Percentiles rank a stretch among this genome's conserved stretches.
Conservation (phyloP, 768 basidiomycete genomes). For the Cubamyces sp. region DNA sequence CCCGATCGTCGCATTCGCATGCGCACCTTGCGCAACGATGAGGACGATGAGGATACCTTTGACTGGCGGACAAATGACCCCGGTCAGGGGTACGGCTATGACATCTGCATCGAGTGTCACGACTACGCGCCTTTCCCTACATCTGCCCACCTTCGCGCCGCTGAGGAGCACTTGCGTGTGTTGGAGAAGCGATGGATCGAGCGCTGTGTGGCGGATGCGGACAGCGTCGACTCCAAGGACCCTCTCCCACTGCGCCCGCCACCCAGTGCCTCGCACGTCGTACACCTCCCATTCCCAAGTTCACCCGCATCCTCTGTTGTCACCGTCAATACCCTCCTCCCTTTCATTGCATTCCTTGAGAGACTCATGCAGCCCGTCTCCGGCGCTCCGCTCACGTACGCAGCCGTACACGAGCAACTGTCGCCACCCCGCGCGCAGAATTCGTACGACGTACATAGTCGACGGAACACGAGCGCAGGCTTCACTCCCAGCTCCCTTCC, state of each 20-base stretch:
- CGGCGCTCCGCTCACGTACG: conserved; percentile 28
- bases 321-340: conserved; percentile 61
- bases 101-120: conserved; percentile 88
- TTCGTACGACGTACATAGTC: conserved; percentile 11
- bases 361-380: conserved; percentile 56
- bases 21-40: conserved; percentile 23
- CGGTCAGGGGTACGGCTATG: conserved; percentile 64
- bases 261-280: conserved; percentile 69
- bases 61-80: conserved; percentile 47
- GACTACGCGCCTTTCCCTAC: conserved; percentile 78
- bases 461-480: conserved; percentile 12
- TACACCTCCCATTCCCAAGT: conserved; percentile 78
- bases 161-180: conserved; percentile 72
- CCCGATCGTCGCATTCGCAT: conserved; percentile 25
- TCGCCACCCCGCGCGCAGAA: conserved; percentile 21
- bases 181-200: conserved; percentile 72
- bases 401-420: conserved; percentile 26
- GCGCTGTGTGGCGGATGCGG: conserved; percentile 34
- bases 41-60: conserved; percentile 39
- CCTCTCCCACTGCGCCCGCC: conserved; percentile 63
- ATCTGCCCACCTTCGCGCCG: conserved; percentile 65
- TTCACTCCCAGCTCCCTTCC: conserved; percentile 32
- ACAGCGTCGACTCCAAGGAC: conserved; percentile 25
- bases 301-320: conserved; percentile 57
- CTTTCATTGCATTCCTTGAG: conserved; percentile 71